A percentile compares a stretch with the other conserved stretches of the same genome.
Conservation (phyloP, 2,329 filamentous ascomycete genomes). For the Leptosphaerulina australis region DNA sequence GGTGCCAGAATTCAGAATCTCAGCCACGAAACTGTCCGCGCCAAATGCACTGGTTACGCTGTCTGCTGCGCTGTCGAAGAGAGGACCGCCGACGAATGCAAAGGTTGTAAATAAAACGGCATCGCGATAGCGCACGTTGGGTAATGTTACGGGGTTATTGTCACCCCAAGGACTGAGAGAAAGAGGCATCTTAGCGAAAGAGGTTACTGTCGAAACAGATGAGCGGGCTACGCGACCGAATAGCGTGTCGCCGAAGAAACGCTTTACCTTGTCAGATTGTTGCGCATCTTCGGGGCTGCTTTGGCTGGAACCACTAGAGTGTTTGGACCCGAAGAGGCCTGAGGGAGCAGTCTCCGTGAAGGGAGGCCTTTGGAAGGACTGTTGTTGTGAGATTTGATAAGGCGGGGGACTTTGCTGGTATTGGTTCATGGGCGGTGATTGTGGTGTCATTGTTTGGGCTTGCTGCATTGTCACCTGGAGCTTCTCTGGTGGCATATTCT, state of each 20-base stretch:
- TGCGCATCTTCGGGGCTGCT: constrained; percentile 37
- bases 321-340: constrained; percentile 34
- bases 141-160: constrained; percentile 49
- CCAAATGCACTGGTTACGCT: constrained; percentile 41
- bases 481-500: constrained; percentile 42
- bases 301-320: constrained; percentile 24
- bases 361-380: constrained; percentile 26
- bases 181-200: constrained; percentile 43
- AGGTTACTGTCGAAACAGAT: constrained; percentile 42
- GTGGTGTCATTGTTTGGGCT: constrained; percentile 20
- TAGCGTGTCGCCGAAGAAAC: constrained; percentile 48
- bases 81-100: constrained; percentile 43
- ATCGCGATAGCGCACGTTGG: constrained; percentile 49
- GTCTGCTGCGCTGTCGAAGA: constrained; percentile 41
- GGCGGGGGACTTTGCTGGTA: constrained; percentile 6
- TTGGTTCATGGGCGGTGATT: constrained; percentile 21
- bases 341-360: constrained; percentile 34
- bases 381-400: constrained; percentile 23
- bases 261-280: constrained; percentile 37
- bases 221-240: constrained; percentile 46
- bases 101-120: constrained; percentile 49
- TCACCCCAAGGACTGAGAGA: constrained; percentile 48
- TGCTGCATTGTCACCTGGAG: constrained; percentile 40
- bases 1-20: constrained; percentile 42
- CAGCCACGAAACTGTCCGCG: constrained; percentile 44